Evolutionary conservation across 2,329 filamentous ascomycete genomes (phyloP).

Genomic region (Rutstroemia sydowiana): DNA sequence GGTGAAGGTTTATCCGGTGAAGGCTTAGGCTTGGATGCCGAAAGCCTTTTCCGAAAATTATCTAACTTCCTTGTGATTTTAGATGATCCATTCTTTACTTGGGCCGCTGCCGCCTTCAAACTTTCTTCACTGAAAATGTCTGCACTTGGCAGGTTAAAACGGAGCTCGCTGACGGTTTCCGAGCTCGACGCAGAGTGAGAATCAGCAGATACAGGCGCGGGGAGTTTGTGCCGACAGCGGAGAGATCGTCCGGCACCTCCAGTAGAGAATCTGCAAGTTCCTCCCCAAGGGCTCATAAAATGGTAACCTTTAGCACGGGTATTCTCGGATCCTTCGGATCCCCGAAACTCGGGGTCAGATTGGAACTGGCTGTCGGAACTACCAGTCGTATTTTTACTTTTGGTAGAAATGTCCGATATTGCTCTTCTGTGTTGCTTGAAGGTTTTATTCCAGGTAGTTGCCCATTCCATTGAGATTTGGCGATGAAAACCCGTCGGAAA

Average conservation of each 20-base stretch:
- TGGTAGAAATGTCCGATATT: constrained; percentile 20
- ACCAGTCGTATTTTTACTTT: constrained; percentile 14
- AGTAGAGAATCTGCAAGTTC: constrained; percentile 77
- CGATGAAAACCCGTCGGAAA: constrained; percentile 37
- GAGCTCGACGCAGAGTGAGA: constrained; percentile 11
- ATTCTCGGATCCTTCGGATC: constrained; percentile 9
- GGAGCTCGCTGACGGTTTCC: constrained; percentile 64
- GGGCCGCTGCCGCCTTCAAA: constrained; percentile 3
- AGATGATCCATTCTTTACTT: constrained; percentile 3
- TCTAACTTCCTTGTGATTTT: constrained; percentile 15
- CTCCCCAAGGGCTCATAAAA: constrained; percentile 82
- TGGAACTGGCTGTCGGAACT: constrained; percentile 8
- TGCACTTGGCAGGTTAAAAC: constrained; percentile 74
- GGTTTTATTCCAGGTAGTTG: constrained; percentile 22
- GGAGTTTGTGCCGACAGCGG: constrained; percentile 66
- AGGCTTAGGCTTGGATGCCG: not conserved
- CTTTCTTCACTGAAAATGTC: constrained; percentile 35
- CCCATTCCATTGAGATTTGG: constrained; percentile 46
- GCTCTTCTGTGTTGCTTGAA: constrained; percentile 22
- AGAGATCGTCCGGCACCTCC: constrained; percentile 67
- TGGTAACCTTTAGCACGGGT: constrained; percentile 51
- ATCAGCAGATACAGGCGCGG: constrained; percentile 33
- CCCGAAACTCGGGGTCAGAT: constrained; percentile 1
- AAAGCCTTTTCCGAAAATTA: constrained; percentile 4
- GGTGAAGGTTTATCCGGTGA: too few species aligned